phyloP scores from a whole-genome alignment of 1,139 yeast species.

The Suhomyces chickasaworum region DNA sequence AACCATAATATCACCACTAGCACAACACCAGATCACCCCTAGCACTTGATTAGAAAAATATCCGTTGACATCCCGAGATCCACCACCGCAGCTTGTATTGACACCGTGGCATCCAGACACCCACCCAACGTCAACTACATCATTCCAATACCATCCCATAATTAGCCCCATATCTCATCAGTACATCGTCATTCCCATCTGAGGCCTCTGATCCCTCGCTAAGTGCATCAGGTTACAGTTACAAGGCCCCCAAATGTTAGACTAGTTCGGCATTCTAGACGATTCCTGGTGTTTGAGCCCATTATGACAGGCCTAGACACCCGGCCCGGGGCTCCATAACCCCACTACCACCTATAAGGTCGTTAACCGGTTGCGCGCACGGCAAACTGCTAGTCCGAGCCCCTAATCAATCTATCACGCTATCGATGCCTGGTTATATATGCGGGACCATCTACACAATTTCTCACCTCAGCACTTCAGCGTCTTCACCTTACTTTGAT shows the following conservation, averaged over 20 bases:
- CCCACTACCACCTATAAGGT: not conserved
- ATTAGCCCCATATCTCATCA: no score
- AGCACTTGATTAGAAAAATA: no score
- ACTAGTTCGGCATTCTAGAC: constrained; percentile 5
- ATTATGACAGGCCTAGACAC: constrained; percentile 7
- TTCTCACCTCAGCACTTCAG: no score
- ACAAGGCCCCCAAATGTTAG: no score
- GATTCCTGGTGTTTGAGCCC: not conserved
- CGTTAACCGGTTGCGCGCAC: constrained; percentile 3
- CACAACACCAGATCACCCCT: not conserved
- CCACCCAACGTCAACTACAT: no score
- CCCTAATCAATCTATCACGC: constrained; percentile 1
- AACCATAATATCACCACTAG: not conserved
- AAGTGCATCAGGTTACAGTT: no score
- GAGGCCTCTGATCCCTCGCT: no score
- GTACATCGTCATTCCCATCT: no score
- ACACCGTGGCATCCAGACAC: no score
- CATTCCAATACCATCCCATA: no score
- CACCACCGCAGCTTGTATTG: not conserved
- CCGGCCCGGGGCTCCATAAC: not conserved
- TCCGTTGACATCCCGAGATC: not conserved
- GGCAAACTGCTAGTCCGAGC: constrained; percentile 1
- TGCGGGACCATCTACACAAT: not conserved
- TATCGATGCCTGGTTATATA: constrained; percentile 2
- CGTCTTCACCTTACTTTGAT: not conserved